Base-by-base conservation (phyloP, 2,329 filamentous ascomycete genomes). In the Neonectria sp. region DNA sequence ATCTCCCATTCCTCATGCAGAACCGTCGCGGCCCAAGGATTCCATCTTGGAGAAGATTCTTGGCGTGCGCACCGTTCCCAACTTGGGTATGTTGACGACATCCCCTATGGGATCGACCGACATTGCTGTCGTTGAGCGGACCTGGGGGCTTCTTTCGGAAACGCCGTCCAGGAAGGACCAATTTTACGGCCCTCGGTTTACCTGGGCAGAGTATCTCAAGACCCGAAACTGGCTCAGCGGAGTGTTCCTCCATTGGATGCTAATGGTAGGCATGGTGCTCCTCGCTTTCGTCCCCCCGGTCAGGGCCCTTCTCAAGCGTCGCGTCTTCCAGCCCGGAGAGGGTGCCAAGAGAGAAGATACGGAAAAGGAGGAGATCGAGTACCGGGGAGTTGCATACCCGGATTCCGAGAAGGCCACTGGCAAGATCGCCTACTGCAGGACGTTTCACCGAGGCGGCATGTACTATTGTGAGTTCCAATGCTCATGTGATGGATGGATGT, bases 151-250 rank as follows among this genome's bases (percentile, higher is more conserved):
- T 2, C 78, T 88, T 11, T 79, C 82, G n/a, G 77, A 81, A 61
- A 81, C 82, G 3, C 82, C 85, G 8, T 82, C 76, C 33, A 83
- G 82, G 37, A 78, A 80, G 63, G 79, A 81, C 24, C 78, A 87
- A 60, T 83, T 82, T 46, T 92, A 92, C 71, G 90, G 90, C 0
- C 83, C 86, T n/a, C 87, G 87, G 33, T 92, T 92, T 76, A 84
- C 82, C 1, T 91, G 87, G 78, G 77, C 73, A 40, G 88, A 92
- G 79, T 88, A 86, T 75, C 82, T 84, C 75, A 85, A 82, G 68
- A 81, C 85, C 3, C 81, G 82, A 8, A 88, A 84, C 74, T 84
- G 83, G 80, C 70, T 89, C 9, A 77, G 79, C 9, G 89, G 87
- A 8, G 74, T 90, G 4, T 71, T 79, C 1, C 75, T 86, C 29